Percentiles rank a stretch among this genome's conserved stretches.
phyloP scores from a whole-genome alignment of 2,329 filamentous ascomycete genomes.

The Aspergillus calidoustus region DNA sequence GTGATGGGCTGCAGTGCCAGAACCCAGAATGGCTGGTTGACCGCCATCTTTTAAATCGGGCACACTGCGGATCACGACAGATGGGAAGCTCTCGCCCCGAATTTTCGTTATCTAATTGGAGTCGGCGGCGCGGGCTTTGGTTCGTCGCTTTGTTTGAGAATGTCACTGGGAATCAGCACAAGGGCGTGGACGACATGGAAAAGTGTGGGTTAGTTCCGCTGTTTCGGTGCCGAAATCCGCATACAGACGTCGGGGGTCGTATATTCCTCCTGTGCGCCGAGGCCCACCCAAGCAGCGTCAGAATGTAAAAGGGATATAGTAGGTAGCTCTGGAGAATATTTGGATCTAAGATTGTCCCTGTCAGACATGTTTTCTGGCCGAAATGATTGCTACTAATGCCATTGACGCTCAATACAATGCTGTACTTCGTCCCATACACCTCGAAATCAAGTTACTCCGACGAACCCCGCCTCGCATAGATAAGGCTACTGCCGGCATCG shows the following conservation, averaged over 20 bases:
- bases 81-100: constrained; percentile 1
- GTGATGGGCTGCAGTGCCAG: neutral
- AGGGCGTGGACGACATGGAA: constrained; percentile 29
- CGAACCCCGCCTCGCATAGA: constrained; percentile 34
- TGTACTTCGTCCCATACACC: neutral
- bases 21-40: constrained; percentile 3
- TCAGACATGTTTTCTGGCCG: neutral
- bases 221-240: constrained; percentile 1
- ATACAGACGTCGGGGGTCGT: neutral
- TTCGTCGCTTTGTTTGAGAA: constrained; percentile 7
- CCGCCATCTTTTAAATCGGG: constrained; percentile 15
- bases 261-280: neutral
- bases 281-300: neutral
- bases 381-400: neutral
- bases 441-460: constrained; percentile 5
- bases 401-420: neutral
- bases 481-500: constrained; percentile 44
- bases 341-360: neutral
- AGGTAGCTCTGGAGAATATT: neutral
- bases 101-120: constrained; percentile 32
- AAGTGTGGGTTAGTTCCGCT: neutral
- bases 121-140: constrained; percentile 9
- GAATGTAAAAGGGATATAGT: neutral
- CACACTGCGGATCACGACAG: neutral
- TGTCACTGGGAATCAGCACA: constrained; percentile 26